Conservation (phyloP, 306 rosid species). For the Cicer bijugum region DNA sequence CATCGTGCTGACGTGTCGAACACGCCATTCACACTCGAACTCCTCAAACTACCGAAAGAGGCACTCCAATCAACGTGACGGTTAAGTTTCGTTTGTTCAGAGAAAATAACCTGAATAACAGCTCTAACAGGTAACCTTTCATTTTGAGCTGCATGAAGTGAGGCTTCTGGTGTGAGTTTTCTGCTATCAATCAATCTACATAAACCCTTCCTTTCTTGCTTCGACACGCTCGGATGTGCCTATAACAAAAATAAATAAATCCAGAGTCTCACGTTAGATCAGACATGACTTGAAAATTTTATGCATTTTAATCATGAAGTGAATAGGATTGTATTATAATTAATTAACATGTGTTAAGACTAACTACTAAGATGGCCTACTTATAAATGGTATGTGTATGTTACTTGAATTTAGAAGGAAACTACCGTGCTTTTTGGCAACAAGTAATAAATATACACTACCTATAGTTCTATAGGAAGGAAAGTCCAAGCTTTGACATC, state of each 20-base stretch:
- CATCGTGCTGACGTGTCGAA: conserved; percentile 55
- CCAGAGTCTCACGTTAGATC: neutral
- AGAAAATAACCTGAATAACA: conserved; percentile 84
- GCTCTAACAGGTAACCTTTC: conserved; percentile 93
- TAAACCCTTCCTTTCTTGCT: conserved; percentile 78
- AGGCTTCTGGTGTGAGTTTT: conserved; percentile 84
- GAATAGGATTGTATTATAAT: conserved; percentile 29
- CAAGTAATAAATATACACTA: neutral
- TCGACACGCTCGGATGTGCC: conserved; percentile 81
- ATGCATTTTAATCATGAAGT: neutral
- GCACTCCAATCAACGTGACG: conserved; percentile 75
- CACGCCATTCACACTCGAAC: conserved; percentile 52
- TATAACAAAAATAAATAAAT: conserved; percentile 38
- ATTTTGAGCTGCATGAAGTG: conserved; percentile 90
- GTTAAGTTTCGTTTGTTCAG: conserved; percentile 68
- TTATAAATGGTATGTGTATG: neutral
- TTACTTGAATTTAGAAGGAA: conserved; percentile 22
- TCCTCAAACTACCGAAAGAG: conserved; percentile 61
- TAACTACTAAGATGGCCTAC: conserved; percentile 38
- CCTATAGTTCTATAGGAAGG: neutral
- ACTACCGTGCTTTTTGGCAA: conserved; percentile 7
- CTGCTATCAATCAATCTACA: conserved; percentile 79
- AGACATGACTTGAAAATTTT: neutral
- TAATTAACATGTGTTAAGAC: conserved; percentile 16
- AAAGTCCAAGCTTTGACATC: conserved; percentile 30